Base-by-base conservation (phyloP, 2,329 filamentous ascomycete genomes). In the Shiraia sp. region DNA sequence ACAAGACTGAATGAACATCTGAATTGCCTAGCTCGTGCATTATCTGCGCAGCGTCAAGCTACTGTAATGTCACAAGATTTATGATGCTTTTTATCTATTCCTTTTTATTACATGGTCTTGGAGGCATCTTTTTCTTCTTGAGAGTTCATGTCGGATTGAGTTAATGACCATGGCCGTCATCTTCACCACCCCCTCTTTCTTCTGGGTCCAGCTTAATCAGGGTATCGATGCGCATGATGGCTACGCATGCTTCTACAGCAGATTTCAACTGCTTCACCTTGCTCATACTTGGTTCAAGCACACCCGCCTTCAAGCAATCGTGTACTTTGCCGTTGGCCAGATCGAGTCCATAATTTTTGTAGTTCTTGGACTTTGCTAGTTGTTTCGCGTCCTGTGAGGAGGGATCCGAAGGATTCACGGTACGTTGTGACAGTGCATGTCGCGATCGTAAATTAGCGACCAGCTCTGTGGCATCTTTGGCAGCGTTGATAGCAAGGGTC, bases 161-260 rank as follows among this genome's bases (percentile, higher is more conserved):
- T 50, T 65, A 93, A 75, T 95, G 90, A 40, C 86, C 90, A 73
- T 95, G 89, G 42, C 89, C 90, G 63, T 93, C 88, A 74, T 95
- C 87, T 56, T 82, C 82, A 3, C 72, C 81, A 64, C 84, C 81
- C 28, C 75, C 78, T 66, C 81, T 79, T 77, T 86, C 81, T 77
- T 96, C 90, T 13, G 91, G 91, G 78, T 99, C 93, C 72, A 99
- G 77, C 79, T 95, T 95, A 75, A 99, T 97, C 73, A 99, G 79
- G 54, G 93, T 97, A 77, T 99, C 93, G 69, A 99, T 99, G 65
- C 93, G 83, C 93, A 99, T 97, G 70, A 99, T 97, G 66, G 90
- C 88, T 72, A 99, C 95, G 73, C 93, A 97, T 40, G 93, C 93
- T 76, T 99, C 93, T 35, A 99, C 93, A 19, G 93, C 93, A 73